Base-by-base conservation (phyloP, 306 rosid species). In the Medicago truncatula region DNA sequence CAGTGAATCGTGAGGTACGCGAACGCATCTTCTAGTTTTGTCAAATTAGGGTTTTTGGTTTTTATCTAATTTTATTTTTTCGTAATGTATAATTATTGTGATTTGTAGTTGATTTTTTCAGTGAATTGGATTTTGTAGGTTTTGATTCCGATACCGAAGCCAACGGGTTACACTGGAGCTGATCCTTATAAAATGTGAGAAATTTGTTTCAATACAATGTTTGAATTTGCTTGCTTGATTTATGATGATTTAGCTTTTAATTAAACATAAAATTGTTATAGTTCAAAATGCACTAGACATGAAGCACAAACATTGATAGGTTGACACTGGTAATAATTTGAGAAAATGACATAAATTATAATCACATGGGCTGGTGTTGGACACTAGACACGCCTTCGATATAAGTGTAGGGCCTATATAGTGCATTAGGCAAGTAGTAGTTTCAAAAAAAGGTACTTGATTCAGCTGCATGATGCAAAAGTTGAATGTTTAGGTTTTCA, bases 1-100 rank as follows among this genome's bases (percentile, higher is more conserved):
- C 84, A 25, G 98, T 96, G 28, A 92, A 96, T 92, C 97, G 98
- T 14, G 99, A 96, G 99, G 99, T 96, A 9, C 44, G 53, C 53
- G 15, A 67, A 7, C 40, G 49, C 53, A 8, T 71, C 62, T 50
- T 67, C 46, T 71, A 15, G 40, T 5, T 80, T 80, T 34, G 11
- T 80, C 46, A 14, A 65, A 58, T 57, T 84, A 14, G 88, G 73
- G 77, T 83, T 81, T 64, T 15, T 21, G n/a, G n/a, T n/a, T 6
- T 54, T 44, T 20, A 34, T 8, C 4, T 67, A 12, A 21, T 40
- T 13, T 60, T 21, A 5, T 23, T 11, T 36, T 10, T 38, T 47
- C 8, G 3, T 52, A 9, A 0, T 74, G 17, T 16, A 6, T 50
- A 8, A 8, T 8, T 20, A n/a, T 73, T 82, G 43, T 20, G 41